Base-by-base conservation (phyloP, 805 yeast genomes). In the Isabelozyma pseudorhagii region DNA sequence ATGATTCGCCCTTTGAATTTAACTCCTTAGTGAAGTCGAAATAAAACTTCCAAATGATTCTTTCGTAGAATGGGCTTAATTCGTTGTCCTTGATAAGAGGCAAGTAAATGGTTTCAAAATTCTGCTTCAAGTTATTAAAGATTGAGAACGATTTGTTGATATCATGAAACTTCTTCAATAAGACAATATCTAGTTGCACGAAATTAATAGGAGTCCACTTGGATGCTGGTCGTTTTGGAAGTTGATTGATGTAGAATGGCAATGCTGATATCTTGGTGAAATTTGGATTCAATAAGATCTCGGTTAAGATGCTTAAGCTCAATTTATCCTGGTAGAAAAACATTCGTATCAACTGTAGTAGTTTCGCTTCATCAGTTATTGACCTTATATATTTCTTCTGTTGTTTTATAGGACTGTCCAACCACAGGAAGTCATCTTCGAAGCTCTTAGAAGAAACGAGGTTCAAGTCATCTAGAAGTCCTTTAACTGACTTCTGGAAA, bases 41-140 rank as follows among this genome's bases (percentile, higher is more conserved):
- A 50, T 68, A 61, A 52, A 69, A 73, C 50, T 68, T 69, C 78
- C 78, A 73, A 10, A 71, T 61, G 1, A 72, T 68, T 25, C 77
- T 51, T 53, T 73, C 77, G 56, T 71, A 72, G 46, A 70, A 71
- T 11, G 72, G 69, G 21, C 66, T 50, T 13, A 72, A 56, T 38
- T 54, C 46, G 10, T 54, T 48, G 1, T 49, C 46, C 25, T 51
- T 18, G 14, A 72, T 65, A 25, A 58, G 50, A 1, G 70, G 69
- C 15, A 56, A 50, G 46, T 67, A 71, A 29, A 47, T 49, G 4
- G 38, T 7, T n/a, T 50, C 54, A 40, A 69, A 69, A 50, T 64
- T 59, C n/a, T 50, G 51, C 49, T 64, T 64, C 39, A 73, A 54
- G 45, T 63, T 59, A 46, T 61, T 61, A 11, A 70, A 54, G 11